Evolutionary conservation across 2,329 filamentous ascomycete genomes (phyloP).

Genomic region (Pyrenophora seminiperda): DNA sequence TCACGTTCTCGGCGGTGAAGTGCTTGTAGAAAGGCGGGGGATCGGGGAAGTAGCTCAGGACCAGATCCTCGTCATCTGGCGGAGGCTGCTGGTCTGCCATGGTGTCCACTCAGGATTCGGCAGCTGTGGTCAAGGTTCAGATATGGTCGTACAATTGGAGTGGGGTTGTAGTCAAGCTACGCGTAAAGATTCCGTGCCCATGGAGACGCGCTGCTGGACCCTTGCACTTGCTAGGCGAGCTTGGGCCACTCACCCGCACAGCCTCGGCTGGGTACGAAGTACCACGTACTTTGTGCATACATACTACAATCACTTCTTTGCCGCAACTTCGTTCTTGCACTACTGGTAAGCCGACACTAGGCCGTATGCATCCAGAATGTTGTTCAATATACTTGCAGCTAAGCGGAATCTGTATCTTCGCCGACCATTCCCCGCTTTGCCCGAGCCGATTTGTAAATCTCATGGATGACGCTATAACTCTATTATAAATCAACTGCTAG

Average conservation of each 20-base stretch:
- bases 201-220: slow-evolving; percentile 12
- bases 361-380: too few relatives aligned
- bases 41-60: slow-evolving; percentile 68
- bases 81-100: slow-evolving; percentile 28
- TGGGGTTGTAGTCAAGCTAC: neutral
- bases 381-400: too few relatives aligned
- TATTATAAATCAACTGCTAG: slow-evolving; percentile 11
- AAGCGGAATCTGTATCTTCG: too few relatives aligned
- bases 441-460: neutral
- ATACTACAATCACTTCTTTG: neutral
- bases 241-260: slow-evolving; percentile 4
- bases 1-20: slow-evolving; percentile 78
- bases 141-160: neutral
- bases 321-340: neutral
- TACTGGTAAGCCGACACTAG: neutral
- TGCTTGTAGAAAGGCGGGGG: slow-evolving; percentile 89
- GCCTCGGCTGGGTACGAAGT: neutral
- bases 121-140: neutral
- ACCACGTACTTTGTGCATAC: too few relatives aligned
- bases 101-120: neutral
- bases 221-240: slow-evolving; percentile 8
- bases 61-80: slow-evolving; percentile 28
- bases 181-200: neutral
- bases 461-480: slow-evolving; percentile 1
- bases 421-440: slow-evolving; percentile 2